phyloP scores from a whole-genome alignment of 2,329 filamentous ascomycete genomes.

The Penicillium vulpinum region DNA sequence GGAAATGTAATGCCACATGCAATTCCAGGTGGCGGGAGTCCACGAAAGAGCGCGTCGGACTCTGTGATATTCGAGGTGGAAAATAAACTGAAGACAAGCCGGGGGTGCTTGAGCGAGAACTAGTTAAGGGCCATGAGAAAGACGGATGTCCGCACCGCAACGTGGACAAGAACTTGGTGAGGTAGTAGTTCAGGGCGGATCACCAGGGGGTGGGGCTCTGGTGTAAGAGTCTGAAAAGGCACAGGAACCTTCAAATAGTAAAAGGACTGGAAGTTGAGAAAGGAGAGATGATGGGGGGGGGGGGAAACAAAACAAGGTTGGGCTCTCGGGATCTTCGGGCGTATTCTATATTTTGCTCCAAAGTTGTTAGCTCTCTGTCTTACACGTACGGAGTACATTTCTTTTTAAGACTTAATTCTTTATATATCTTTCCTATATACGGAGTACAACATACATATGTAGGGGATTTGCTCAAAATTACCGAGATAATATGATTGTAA shows the following conservation, averaged over 20 bases:
- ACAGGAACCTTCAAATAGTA: neutral
- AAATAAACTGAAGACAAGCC: neutral
- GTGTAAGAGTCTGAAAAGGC: neutral
- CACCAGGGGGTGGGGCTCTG: slow-evolving; percentile 25
- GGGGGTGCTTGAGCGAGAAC: neutral
- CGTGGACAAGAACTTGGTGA: slow-evolving; percentile 27
- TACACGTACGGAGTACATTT: too few species aligned
- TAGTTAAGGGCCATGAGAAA: slow-evolving; percentile 18
- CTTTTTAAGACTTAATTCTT: too few species aligned
- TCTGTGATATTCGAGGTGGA: neutral
- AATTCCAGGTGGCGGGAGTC: slow-evolving; percentile 6
- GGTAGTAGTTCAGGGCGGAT: slow-evolving; percentile 27
- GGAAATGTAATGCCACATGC: slow-evolving; percentile 13
- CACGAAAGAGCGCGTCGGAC: slow-evolving; percentile 4
- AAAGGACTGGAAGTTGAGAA: neutral
- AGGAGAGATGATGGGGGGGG: neutral
- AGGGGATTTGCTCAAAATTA: neutral
- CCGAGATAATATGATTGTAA: neutral
- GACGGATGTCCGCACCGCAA: slow-evolving; percentile 7
- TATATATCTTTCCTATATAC: too few species aligned
- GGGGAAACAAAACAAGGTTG: slow-evolving; percentile 11
- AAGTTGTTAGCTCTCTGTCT: neutral
- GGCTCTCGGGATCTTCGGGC: neutral
- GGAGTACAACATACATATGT: too few species aligned
- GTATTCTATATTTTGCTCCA: neutral